Evolutionary conservation across 148 eudicot genomes (phyloP).

Genomic region (Bassia scoparia): DNA sequence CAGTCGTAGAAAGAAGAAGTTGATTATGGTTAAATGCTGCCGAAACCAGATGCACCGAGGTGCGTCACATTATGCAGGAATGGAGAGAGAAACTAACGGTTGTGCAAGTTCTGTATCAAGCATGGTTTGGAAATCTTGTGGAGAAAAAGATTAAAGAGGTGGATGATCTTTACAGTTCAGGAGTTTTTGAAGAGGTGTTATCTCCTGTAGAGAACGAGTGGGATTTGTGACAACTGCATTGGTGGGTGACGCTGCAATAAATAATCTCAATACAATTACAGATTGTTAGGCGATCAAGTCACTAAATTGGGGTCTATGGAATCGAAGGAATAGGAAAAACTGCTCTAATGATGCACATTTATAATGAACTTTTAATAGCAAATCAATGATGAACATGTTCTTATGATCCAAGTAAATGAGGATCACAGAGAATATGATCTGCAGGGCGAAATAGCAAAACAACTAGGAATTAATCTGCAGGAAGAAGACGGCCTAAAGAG

Average conservation of each 20-base stretch:
- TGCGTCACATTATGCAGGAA: not conserved
- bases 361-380: slow-evolving; percentile 1
- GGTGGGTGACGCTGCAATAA: slow-evolving; percentile 14
- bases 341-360: slow-evolving; percentile 14
- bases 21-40: slow-evolving; percentile 20
- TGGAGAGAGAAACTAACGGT: not conserved
- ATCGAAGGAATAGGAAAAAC: slow-evolving; percentile 25
- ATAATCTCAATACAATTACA: slow-evolving; percentile 4
- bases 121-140: slow-evolving; percentile 22
- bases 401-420: slow-evolving; percentile 10
- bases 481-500: slow-evolving; percentile 21
- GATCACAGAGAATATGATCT: slow-evolving; percentile 8
- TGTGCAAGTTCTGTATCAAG: slow-evolving; percentile 16
- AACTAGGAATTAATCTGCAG: slow-evolving; percentile 1
- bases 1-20: slow-evolving; percentile 19
- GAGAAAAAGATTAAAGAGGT: slow-evolving; percentile 18
- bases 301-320: slow-evolving; percentile 29
- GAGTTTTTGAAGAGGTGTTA: slow-evolving; percentile 22
- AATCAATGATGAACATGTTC: not conserved
- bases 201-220: slow-evolving; percentile 3
- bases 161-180: slow-evolving; percentile 16
- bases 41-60: slow-evolving; percentile 12
- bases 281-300: slow-evolving; percentile 15
- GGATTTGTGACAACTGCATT: not conserved
- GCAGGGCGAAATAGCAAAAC: slow-evolving; percentile 15